These are phyloP conservation scores for Capsella rubella DNA, from an alignment of 441 rosid genomes.

Conservation along the genomic window DNA sequence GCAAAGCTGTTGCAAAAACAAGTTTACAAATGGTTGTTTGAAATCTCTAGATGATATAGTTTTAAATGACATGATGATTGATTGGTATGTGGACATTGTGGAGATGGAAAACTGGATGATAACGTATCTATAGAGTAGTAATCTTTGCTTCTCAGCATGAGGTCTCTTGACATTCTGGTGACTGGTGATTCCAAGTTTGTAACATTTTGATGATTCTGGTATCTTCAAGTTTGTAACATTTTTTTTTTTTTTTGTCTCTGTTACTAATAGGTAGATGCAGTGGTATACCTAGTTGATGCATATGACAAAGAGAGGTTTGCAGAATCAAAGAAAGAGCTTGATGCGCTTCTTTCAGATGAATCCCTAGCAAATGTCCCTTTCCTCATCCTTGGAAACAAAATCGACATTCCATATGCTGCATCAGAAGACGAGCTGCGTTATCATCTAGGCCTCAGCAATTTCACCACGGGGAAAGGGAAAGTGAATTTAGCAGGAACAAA, in stretches of 20 bases:
- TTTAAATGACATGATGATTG: not conserved
- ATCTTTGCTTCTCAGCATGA: not conserved
- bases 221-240: not conserved
- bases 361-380: slow-evolving; percentile 68
- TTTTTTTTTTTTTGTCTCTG: not conserved
- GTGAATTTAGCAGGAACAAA: slow-evolving; percentile 64
- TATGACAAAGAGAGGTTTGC: slow-evolving; percentile 53
- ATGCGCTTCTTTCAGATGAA: slow-evolving; percentile 84
- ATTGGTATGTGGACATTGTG: not conserved
- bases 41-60: not conserved
- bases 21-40: not conserved
- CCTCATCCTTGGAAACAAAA: slow-evolving; percentile 79
- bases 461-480: slow-evolving; percentile 80
- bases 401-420: slow-evolving; percentile 76
- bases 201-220: not conserved
- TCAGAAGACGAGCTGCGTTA: slow-evolving; percentile 82
- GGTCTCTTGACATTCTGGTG: not conserved
- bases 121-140: not conserved
- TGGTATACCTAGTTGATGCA: slow-evolving; percentile 85
- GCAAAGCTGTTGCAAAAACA: not conserved
- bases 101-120: not conserved
- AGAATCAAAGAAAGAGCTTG: slow-evolving; percentile 79
- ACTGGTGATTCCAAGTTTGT: not conserved
- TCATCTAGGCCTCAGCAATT: slow-evolving; percentile 74
- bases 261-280: slow-evolving; percentile 70